Conservation (phyloP, 2,329 filamentous ascomycete genomes). For the Rugonectria rugulosa region DNA sequence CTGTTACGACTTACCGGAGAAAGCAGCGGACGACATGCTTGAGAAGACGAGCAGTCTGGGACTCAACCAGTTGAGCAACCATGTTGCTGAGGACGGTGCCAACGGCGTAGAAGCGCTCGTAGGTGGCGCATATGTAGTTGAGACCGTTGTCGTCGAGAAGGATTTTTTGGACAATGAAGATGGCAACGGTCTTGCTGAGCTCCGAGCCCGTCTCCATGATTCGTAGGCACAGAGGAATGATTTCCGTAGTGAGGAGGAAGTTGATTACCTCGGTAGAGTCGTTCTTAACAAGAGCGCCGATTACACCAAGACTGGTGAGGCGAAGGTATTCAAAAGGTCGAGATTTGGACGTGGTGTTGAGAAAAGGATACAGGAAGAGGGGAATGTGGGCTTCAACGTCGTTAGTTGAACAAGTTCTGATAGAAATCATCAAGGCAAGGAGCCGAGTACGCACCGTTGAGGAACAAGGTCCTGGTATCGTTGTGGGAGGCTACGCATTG, state of each 20-base stretch:
- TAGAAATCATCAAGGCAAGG: not conserved
- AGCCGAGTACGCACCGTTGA: conserved; percentile 74
- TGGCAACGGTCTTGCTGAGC: conserved; percentile 97
- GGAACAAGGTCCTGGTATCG: conserved; percentile 90
- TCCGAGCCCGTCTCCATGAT: conserved; percentile 99
- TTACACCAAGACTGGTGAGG: conserved; percentile 93
- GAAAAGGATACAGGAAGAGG: conserved; percentile 95
- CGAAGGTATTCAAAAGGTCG: conserved; percentile 97
- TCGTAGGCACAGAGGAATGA: conserved; percentile 94
- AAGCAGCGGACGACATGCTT: conserved; percentile 99
- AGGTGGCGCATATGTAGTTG: conserved; percentile 98
- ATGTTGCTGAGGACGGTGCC: conserved; percentile 98
- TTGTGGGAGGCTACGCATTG: conserved; percentile 98
- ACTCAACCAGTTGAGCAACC: conserved; percentile 96
- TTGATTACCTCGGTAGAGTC: conserved; percentile 99
- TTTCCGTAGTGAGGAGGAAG: conserved; percentile 97
- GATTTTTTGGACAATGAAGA: conserved; percentile 99
- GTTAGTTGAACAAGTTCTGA: conserved; percentile 16
- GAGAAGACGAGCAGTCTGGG: conserved; percentile 92
- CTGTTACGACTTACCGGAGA: conserved; percentile 71
- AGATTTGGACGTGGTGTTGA: conserved; percentile 98
- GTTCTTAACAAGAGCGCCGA: conserved; percentile 97
- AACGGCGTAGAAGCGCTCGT: conserved; percentile 97
- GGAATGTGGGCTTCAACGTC: conserved; percentile 83
- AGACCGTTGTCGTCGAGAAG: conserved; percentile 94